Evolutionary conservation across 305 asterid genomes (phyloP).

Genomic region (Ruellia speciosa): DNA sequence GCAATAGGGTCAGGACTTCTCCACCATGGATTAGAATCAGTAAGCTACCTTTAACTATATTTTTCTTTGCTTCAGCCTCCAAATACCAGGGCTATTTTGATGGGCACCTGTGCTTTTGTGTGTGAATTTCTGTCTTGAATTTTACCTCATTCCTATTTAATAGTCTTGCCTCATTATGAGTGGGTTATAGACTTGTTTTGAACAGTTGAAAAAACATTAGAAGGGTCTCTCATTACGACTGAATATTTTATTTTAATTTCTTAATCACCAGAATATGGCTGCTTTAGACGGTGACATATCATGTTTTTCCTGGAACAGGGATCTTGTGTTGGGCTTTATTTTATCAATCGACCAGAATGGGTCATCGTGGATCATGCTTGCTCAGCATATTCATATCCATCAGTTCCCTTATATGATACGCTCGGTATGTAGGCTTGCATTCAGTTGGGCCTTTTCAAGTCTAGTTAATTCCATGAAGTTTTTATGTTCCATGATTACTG

Average conservation of each 20-base stretch:
- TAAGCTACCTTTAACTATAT: conserved; percentile 25
- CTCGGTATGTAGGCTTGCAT: conserved; percentile 66
- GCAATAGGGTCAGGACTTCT: conserved; percentile 85
- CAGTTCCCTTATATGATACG: conserved; percentile 95
- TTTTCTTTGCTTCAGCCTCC: background rate
- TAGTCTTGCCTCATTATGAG: background rate
- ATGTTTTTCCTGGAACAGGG: conserved; percentile 52
- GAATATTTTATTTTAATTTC: conserved; percentile 6
- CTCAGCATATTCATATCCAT: conserved; percentile 78
- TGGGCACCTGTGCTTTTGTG: background rate
- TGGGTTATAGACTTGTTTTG: conserved; percentile 2
- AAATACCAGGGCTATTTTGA: background rate
- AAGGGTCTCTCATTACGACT: conserved; percentile 13
- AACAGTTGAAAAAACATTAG: background rate
- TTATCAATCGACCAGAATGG: conserved; percentile 94
- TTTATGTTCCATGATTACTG: conserved; percentile 21
- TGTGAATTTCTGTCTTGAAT: background rate
- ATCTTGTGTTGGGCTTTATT: conserved; percentile 78
- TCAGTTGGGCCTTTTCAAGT: conserved; percentile 25
- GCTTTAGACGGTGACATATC: conserved; percentile 22
- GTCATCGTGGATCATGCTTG: conserved; percentile 85
- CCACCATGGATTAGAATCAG: conserved; percentile 63
- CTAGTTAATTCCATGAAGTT: conserved; percentile 22
- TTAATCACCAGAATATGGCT: conserved; percentile 6
- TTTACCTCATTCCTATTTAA: background rate